Conservation (phyloP, 148 eudicot genomes). For the Silene conica region DNA sequence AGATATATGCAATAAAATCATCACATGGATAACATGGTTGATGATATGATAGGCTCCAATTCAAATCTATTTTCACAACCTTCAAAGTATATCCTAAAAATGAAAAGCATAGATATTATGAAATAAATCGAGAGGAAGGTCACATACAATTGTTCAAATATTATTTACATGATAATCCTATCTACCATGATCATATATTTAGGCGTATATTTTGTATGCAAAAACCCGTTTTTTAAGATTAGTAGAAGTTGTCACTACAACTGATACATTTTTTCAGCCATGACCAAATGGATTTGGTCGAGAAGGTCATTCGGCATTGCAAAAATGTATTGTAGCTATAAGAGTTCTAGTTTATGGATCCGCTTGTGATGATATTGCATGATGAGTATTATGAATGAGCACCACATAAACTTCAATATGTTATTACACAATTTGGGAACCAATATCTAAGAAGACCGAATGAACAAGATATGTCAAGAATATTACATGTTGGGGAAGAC, state of each 20-base stretch:
- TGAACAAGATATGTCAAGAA: too few relatives aligned
- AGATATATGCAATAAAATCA: constrained; percentile 1
- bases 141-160: neutral
- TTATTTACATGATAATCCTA: constrained; percentile 4
- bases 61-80: too few relatives aligned
- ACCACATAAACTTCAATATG: too few relatives aligned
- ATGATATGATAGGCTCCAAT: too few relatives aligned
- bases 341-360: neutral
- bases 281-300: constrained; percentile 6
- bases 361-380: neutral
- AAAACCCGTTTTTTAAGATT: neutral
- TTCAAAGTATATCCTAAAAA: too few relatives aligned
- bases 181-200: neutral
- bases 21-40: constrained; percentile 4
- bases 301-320: constrained; percentile 2
- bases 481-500: too few relatives aligned
- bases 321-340: too few relatives aligned
- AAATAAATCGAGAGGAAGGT: too few relatives aligned
- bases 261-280: neutral
- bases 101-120: too few relatives aligned
- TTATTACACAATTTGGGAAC: too few relatives aligned
- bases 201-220: constrained; percentile 3
- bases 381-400: too few relatives aligned
- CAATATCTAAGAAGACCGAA: too few relatives aligned
- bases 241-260: neutral